phyloP scores from a whole-genome alignment of 2,329 filamentous ascomycete genomes.

The Fusarium penzigii region DNA sequence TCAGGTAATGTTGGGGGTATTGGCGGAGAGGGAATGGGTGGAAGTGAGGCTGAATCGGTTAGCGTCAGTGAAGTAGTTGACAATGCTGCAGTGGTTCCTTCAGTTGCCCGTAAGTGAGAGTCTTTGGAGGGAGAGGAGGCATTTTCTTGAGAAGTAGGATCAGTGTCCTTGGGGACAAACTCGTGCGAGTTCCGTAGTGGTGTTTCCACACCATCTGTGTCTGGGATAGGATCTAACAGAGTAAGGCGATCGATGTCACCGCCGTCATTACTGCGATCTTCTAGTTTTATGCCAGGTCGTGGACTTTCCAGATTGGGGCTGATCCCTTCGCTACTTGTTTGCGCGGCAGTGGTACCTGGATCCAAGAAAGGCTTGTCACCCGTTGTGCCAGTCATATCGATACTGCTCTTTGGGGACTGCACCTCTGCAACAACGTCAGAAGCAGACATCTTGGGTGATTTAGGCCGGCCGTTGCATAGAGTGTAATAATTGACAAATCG shows the following conservation, averaged over 20 bases:
- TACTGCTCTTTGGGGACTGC: neutral
- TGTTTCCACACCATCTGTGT: constrained; percentile 27
- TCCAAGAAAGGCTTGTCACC: constrained; percentile 1
- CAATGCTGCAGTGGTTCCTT: neutral
- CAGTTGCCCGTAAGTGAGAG: neutral
- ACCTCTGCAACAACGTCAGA: constrained; percentile 4
- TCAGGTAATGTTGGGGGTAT: constrained; percentile 49
- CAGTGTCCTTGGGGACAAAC: neutral
- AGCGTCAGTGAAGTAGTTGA: neutral
- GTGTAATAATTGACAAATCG: constrained; percentile 92
- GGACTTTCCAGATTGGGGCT: constrained; percentile 6
- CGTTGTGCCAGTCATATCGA: neutral
- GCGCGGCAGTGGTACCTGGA: constrained; percentile 5
- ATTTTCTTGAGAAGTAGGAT: neutral
- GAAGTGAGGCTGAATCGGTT: constrained; percentile 33
- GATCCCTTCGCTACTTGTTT: neutral
- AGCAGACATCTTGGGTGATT: constrained; percentile 34
- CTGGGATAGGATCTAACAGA: constrained; percentile 41
- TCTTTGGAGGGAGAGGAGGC: neutral
- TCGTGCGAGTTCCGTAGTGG: neutral
- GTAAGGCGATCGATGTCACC: constrained; percentile 24
- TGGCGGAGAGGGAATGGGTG: constrained; percentile 52
- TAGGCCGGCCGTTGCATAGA: constrained; percentile 73
- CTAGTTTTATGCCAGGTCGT: constrained; percentile 19
- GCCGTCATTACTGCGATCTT: constrained; percentile 14